Evolutionary conservation across 495 filamentous ascomycete genomes (phyloP).

Genomic region (Trichocladium uniseriatum): DNA sequence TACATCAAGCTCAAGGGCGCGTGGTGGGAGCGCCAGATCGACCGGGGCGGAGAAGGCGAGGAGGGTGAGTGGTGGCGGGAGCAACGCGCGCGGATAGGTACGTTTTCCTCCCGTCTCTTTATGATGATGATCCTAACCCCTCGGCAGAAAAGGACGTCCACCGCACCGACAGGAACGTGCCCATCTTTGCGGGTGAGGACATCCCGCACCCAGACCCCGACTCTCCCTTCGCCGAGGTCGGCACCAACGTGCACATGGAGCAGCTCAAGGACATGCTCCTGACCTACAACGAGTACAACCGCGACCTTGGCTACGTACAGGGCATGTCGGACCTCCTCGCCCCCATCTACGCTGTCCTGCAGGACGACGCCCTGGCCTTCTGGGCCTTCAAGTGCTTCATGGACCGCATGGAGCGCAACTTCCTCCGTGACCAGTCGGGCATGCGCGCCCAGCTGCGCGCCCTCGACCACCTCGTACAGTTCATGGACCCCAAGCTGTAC

Average conservation of each 20-base stretch:
- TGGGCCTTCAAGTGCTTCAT: constrained; percentile 96
- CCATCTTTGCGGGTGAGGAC: constrained; percentile 91
- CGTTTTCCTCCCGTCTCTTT: constrained; percentile 12
- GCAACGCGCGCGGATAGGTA: constrained; percentile 88
- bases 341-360: constrained; percentile 91
- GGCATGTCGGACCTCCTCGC: constrained; percentile 97
- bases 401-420: constrained; percentile 97
- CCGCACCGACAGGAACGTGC: constrained; percentile 85
- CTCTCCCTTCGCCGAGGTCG: constrained; percentile 81
- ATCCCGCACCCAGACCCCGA: constrained; percentile 97
- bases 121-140: constrained; percentile 20
- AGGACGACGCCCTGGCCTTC: constrained; percentile 93
- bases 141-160: constrained; percentile 92
- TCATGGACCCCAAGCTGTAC: constrained; percentile 94
- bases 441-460: constrained; percentile 88
- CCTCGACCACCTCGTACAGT: constrained; percentile 84
- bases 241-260: constrained; percentile 95
- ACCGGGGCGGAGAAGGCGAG: constrained; percentile 63
- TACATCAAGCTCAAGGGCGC: constrained; percentile 88
- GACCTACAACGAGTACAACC: constrained; percentile 96
- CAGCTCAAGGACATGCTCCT: constrained; percentile 99
- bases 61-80: constrained; percentile 93
- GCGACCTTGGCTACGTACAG: constrained; percentile 88
- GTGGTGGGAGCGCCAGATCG: constrained; percentile 93
- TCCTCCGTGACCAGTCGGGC: constrained; percentile 87